Conservation (phyloP, 1,284 basidiomycete genomes). For the Pseudozyma pruni region DNA sequence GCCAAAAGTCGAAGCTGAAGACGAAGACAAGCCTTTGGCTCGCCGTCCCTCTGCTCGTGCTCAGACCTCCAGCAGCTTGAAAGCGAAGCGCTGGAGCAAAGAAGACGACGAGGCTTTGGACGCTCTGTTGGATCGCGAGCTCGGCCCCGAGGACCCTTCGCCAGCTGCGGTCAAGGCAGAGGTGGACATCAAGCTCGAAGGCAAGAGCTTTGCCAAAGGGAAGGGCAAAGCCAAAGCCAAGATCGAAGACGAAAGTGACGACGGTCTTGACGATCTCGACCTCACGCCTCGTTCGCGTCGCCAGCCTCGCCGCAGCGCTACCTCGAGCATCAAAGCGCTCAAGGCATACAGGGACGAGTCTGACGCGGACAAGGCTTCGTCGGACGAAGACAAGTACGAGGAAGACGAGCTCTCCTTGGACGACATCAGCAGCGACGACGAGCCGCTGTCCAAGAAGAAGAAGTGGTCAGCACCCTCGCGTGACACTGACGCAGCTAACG, state of each 20-base stretch:
- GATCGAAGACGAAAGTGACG: constrained; percentile 32
- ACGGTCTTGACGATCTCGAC: constrained; percentile 18
- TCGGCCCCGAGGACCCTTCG: constrained; percentile 2
- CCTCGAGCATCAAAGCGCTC: constrained; percentile 11
- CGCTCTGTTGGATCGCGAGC: constrained; percentile 22
- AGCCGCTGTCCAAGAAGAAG: constrained; percentile 16
- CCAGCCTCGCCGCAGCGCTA: constrained; percentile 33
- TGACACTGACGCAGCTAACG: not conserved
- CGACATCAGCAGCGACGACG: constrained; percentile 34
- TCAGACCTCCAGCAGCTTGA: constrained; percentile 8
- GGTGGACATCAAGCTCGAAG: not conserved
- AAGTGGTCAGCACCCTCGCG: constrained; percentile 4
- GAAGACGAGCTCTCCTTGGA: constrained; percentile 13
- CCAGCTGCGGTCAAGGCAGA: constrained; percentile 4
- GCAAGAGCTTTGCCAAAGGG: not conserved
- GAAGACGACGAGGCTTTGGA: constrained; percentile 23
- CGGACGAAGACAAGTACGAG: constrained; percentile 8
- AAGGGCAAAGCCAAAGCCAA: constrained; percentile 29
- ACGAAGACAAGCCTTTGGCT: not conserved
- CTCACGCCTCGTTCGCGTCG: constrained; percentile 33
- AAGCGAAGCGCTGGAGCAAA: constrained; percentile 4
- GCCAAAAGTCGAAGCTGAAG: constrained; percentile 10
- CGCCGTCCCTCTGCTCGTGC: constrained; percentile 11
- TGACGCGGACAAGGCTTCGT: constrained; percentile 10
- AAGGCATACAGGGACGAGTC: constrained; percentile 8